These are phyloP conservation scores for Teunomyces atbi DNA, from an alignment of 805 yeast species.

Conservation along the genomic window DNA sequence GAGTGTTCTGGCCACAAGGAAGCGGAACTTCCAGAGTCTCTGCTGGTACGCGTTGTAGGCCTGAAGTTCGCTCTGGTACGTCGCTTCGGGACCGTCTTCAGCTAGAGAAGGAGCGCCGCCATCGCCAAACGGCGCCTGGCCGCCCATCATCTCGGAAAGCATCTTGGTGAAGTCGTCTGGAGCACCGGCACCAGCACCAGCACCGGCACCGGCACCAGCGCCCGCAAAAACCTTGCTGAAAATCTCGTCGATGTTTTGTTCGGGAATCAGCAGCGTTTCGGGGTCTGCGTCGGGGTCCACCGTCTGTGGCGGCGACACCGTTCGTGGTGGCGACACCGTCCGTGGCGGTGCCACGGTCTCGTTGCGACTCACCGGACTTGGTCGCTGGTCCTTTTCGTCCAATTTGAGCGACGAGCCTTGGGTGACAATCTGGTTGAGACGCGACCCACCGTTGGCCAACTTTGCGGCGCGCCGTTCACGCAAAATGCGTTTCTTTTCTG, in stretches of 20 bases:
- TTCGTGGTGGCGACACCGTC: too few relatives aligned
- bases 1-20: slow-evolving; percentile 29
- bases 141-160: slow-evolving; percentile 2
- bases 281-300: slow-evolving; percentile 37
- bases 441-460: slow-evolving; percentile 54
- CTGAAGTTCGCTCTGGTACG: slow-evolving; percentile 28
- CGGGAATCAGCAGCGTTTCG: slow-evolving; percentile 35
- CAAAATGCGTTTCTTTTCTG: slow-evolving; percentile 55
- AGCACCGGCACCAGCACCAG: neutral
- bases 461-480: slow-evolving; percentile 68
- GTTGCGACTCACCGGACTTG: too few relatives aligned
- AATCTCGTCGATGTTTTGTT: slow-evolving; percentile 33
- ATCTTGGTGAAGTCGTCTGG: neutral
- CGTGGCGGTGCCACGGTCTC: too few relatives aligned
- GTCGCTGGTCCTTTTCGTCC: too few relatives aligned
- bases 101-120: slow-evolving; percentile 4
- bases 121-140: slow-evolving; percentile 3
- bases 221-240: slow-evolving; percentile 26
- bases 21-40: slow-evolving; percentile 29
- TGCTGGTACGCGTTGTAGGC: slow-evolving; percentile 33
- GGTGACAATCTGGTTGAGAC: slow-evolving; percentile 46
- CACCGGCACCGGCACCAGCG: slow-evolving; percentile 10
- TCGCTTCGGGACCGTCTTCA: slow-evolving; percentile 16
- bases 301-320: too few relatives aligned
- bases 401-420: slow-evolving; percentile 39